phyloP scores from a whole-genome alignment of 176 grass and related monocot genomes.

The Eleusine indica region DNA sequence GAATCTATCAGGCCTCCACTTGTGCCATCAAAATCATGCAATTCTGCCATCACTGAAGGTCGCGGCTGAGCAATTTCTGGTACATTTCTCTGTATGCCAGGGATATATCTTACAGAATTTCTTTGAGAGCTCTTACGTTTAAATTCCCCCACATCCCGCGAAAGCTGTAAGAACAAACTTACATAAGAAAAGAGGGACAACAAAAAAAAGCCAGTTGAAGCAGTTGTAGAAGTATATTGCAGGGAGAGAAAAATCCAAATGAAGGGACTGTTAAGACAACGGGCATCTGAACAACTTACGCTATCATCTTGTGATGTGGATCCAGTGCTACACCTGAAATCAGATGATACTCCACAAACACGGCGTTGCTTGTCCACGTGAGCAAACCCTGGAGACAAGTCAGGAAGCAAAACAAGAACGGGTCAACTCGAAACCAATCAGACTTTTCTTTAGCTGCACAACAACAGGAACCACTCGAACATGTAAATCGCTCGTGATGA shows the following conservation, averaged over 20 bases:
- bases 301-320: background rate
- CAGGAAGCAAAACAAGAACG: background rate
- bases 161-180: constrained; percentile 16
- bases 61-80: background rate
- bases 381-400: constrained; percentile 33
- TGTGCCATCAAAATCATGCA: constrained; percentile 15
- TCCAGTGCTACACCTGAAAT: constrained; percentile 16
- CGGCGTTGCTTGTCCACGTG: constrained; percentile 48
- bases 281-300: constrained; percentile 37
- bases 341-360: constrained; percentile 25
- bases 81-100: background rate
- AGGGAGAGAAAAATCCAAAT: background rate
- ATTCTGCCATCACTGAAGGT: background rate
- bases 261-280: background rate
- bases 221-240: background rate
- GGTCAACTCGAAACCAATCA: constrained; percentile 37
- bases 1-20: background rate
- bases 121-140: constrained; percentile 24
- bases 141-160: background rate
- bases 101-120: background rate
- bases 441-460: background rate
- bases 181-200: background rate
- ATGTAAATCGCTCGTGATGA: background rate
- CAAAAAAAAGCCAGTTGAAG: background rate
- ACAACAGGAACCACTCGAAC: background rate